Percentiles rank a stretch among this genome's conserved stretches.
These are phyloP conservation scores for Trichoderma endophyticum DNA, from an alignment of 2,329 filamentous ascomycete species.

Conservation along the genomic window DNA sequence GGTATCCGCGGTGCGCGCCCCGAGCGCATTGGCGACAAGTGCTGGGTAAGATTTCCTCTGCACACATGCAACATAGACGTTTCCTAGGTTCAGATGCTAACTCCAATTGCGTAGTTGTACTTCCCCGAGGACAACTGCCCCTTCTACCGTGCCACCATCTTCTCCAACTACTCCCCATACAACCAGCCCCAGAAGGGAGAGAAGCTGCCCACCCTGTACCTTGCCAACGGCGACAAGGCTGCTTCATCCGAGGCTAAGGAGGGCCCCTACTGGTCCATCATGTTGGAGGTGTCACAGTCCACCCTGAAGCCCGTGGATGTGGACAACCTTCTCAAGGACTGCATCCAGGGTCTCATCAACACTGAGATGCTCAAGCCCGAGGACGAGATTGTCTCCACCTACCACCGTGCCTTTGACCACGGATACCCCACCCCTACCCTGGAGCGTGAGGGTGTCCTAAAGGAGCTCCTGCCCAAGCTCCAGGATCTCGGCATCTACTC, in stretches of 20 bases:
- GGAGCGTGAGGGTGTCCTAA: conserved; percentile 92
- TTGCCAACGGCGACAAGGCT: conserved; percentile 82
- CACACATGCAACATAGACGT: not conserved
- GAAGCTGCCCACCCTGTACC: conserved; percentile 82
- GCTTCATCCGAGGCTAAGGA: conserved; percentile 68
- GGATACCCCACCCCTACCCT: conserved; percentile 94
- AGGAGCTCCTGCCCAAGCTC: conserved; percentile 87
- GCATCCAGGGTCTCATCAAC: conserved; percentile 95
- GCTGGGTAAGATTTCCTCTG: conserved; percentile 64
- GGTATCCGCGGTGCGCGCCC: conserved; percentile 89
- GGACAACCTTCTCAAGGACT: conserved; percentile 80
- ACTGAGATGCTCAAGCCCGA: conserved; percentile 89
- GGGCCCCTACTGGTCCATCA: conserved; percentile 99
- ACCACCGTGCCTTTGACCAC: conserved; percentile 97
- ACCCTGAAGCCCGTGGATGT: conserved; percentile 90
- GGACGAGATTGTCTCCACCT: conserved; percentile 96
- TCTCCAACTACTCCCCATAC: conserved; percentile 99
- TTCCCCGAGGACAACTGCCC: conserved; percentile 98
- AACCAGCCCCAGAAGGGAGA: conserved; percentile 84
- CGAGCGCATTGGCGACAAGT: conserved; percentile 97
- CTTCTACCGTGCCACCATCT: conserved; percentile 99
- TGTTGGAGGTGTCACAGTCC: conserved; percentile 97
- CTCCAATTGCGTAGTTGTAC: conserved; percentile 62
- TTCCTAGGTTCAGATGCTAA: not conserved
- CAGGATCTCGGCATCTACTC: conserved; percentile 90